phyloP scores from a whole-genome alignment of 495 filamentous ascomycete species.

The Penicillium robsamsonii region DNA sequence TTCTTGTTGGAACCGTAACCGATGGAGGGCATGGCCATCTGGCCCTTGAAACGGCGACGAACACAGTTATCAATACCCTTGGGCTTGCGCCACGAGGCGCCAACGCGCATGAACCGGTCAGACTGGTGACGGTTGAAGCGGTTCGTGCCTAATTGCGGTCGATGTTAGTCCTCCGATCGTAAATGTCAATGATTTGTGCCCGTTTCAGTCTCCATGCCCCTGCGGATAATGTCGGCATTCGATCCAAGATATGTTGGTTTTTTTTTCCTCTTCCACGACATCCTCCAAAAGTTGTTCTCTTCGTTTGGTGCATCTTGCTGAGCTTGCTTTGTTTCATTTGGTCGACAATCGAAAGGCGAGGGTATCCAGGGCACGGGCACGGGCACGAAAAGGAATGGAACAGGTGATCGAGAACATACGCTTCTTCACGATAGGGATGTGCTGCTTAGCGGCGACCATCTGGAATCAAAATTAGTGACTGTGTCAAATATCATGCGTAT shows the following conservation, averaged over 20 bases:
- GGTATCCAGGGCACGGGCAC: conserved; percentile 20
- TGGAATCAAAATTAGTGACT: conserved; percentile 36
- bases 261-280: not conserved
- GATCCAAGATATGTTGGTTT: conserved; percentile 6
- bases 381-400: conserved; percentile 14
- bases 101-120: conserved; percentile 88
- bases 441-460: conserved; percentile 99
- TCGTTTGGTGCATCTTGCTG: conserved; percentile 13
- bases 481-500: conserved; percentile 5
- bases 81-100: conserved; percentile 11
- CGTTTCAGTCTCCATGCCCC: conserved; percentile 7
- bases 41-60: conserved; percentile 89
- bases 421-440: conserved; percentile 99
- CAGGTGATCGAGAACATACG: conserved; percentile 60
- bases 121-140: conserved; percentile 93
- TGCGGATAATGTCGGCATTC: conserved; percentile 20
- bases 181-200: not conserved
- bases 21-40: conserved; percentile 97
- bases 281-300: conserved; percentile 2
- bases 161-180: conserved; percentile 34
- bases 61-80: conserved; percentile 79
- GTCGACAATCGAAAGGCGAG: conserved; percentile 25
- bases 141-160: conserved; percentile 65
- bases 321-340: conserved; percentile 4
- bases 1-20: conserved; percentile 98